Percentiles rank a stretch among this genome's conserved stretches.
phyloP scores from a whole-genome alignment of 371 early-diverging fungal species.

The Zychaea mexicana region DNA sequence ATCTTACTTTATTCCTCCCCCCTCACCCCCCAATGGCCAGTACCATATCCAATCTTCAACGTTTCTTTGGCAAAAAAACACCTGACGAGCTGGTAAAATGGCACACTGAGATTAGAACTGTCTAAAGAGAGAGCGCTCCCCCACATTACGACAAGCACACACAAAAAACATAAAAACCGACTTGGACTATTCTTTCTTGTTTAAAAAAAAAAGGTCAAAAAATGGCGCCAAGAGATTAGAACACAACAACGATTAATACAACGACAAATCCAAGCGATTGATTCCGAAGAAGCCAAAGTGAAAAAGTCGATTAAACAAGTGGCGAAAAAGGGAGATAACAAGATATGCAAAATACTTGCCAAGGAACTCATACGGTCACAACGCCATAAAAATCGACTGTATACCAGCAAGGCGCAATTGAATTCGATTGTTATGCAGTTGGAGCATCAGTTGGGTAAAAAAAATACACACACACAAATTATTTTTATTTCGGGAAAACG shows the following conservation, averaged over 20 bases:
- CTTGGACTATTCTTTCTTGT: not conserved
- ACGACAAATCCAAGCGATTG: constrained; percentile 79
- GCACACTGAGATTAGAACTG: too few relatives aligned
- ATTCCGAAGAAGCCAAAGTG: constrained; percentile 82
- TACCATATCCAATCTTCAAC: constrained; percentile 45
- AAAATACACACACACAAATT: not conserved
- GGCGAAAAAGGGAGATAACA: constrained; percentile 85
- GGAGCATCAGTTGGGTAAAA: constrained; percentile 81
- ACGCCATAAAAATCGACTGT: constrained; percentile 79
- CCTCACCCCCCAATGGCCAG: constrained; percentile 31
- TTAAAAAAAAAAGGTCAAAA: constrained; percentile 65
- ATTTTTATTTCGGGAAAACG: not conserved
- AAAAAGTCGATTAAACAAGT: constrained; percentile 80
- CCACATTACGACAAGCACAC: too few relatives aligned
- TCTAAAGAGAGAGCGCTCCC: too few relatives aligned
- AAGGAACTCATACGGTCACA: constrained; percentile 84
- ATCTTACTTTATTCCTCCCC: not conserved
- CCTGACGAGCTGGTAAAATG: constrained; percentile 66
- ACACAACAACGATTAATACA: constrained; percentile 89
- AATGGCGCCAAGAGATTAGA: constrained; percentile 88
- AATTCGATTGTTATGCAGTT: constrained; percentile 91
- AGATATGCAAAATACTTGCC: constrained; percentile 79
- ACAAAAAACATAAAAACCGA: too few relatives aligned
- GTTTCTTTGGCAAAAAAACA: constrained; percentile 67
- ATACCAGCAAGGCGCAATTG: constrained; percentile 91